Evolutionary conservation across 495 filamentous ascomycete species (phyloP).

Genomic region (Penicillium coprophilum): DNA sequence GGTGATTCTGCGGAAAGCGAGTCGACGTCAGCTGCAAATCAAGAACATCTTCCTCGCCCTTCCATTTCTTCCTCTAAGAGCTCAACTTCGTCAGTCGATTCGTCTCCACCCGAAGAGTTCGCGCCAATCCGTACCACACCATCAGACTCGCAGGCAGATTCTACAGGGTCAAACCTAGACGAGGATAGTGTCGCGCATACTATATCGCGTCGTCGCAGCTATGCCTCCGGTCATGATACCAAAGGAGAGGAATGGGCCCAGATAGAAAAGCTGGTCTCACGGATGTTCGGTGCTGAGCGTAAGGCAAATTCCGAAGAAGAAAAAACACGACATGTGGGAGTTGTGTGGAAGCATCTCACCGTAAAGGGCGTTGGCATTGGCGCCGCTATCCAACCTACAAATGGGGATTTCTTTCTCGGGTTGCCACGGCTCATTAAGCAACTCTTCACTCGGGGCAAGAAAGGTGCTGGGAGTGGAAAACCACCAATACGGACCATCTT

Average conservation of each 20-base stretch:
- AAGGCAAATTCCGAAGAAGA: slow-evolving; percentile 66
- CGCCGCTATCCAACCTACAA: slow-evolving; percentile 63
- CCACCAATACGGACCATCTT: slow-evolving; percentile 61
- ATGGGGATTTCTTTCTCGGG: slow-evolving; percentile 62
- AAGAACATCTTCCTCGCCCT: neutral
- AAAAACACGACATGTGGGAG: slow-evolving; percentile 56
- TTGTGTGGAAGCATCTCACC: slow-evolving; percentile 60
- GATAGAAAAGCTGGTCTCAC: slow-evolving; percentile 59
- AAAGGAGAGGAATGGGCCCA: slow-evolving; percentile 56
- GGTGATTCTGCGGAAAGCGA: neutral
- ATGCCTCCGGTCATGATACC: slow-evolving; percentile 32
- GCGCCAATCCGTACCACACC: slow-evolving; percentile 8
- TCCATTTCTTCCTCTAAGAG: neutral
- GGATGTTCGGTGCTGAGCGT: slow-evolving; percentile 62
- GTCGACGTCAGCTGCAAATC: neutral
- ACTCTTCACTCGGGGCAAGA: slow-evolving; percentile 44
- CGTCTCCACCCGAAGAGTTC: neutral
- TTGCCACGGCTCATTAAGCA: slow-evolving; percentile 53
- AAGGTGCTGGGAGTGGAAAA: slow-evolving; percentile 44
- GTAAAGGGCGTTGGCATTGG: slow-evolving; percentile 68
- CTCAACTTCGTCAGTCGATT: slow-evolving; percentile 4
- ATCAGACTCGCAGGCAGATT: neutral
- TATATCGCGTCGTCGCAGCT: slow-evolving; percentile 51
- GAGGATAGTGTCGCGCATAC: slow-evolving; percentile 53
- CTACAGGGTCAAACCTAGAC: slow-evolving; percentile 19